Conservation (phyloP, 139 green algal species). For the Marvania coccoides region DNA sequence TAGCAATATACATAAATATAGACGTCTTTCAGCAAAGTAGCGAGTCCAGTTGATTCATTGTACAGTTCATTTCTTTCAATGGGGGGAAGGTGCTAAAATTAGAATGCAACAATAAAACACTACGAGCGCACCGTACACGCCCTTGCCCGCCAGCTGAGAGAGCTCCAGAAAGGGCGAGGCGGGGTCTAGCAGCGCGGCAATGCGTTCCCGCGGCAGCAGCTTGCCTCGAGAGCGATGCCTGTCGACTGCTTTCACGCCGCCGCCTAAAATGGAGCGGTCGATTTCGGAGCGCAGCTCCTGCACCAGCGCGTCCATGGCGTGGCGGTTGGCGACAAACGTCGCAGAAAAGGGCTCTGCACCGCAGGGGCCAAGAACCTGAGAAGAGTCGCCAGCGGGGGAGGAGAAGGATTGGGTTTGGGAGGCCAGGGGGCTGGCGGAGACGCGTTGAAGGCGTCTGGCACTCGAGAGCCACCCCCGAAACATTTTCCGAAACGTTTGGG, state of each 20-base stretch:
- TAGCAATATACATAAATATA: too few species aligned
- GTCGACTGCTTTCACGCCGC: slow-evolving; percentile 46
- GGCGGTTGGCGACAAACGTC: slow-evolving; percentile 13
- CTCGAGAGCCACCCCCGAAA: too few species aligned
- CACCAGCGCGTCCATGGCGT: slow-evolving; percentile 15
- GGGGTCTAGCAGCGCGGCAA: slow-evolving; percentile 63
- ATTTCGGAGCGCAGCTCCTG: slow-evolving; percentile 11
- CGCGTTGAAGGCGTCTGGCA: too few species aligned
- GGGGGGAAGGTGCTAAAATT: neutral
- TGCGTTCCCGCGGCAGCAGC: slow-evolving; percentile 61
- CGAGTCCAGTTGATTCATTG: too few species aligned
- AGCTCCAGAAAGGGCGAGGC: slow-evolving; percentile 84
- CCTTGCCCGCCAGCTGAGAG: slow-evolving; percentile 64
- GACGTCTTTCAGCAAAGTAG: too few species aligned
- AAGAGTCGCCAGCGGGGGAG: neutral
- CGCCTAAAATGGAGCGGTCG: neutral
- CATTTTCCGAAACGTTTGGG: too few species aligned
- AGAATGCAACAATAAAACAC: neutral
- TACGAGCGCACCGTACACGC: slow-evolving; percentile 73
- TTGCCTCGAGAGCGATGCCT: slow-evolving; percentile 51
- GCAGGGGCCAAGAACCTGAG: slow-evolving; percentile 17
- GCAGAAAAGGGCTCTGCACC: slow-evolving; percentile 23
- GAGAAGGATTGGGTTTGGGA: too few species aligned
- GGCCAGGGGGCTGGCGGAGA: too few species aligned
- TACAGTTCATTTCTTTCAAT: neutral